Evolutionary conservation across 495 filamentous ascomycete species (phyloP), one percentile per base, ranked within the genome.

Genomic region (Aspergillus leporis): DNA sequence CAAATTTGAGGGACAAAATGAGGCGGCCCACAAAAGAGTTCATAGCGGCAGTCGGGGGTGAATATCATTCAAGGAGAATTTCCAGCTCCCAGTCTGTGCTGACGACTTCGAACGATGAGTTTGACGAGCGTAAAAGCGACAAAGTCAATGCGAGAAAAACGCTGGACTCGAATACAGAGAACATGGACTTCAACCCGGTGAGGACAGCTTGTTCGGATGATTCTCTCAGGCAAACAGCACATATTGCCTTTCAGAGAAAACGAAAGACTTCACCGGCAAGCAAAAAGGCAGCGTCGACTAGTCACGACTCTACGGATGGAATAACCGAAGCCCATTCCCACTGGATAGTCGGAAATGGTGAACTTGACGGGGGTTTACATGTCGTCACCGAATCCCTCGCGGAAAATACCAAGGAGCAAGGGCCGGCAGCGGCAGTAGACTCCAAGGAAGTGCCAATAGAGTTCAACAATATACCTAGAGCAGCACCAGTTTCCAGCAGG

Each of bases 1-100:
- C 91, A 9, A 95, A 89, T 65, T 76, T 96, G 32, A 81, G 89
- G 52, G 88, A 86, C 64, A 96, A 96, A 75, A 95, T 96, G 91
- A 82, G 91, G 51, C 85, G 91, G 51, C 87, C 90, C 21, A 88
- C 87, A 16, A 90, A 88, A 60, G 82, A 88, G 53, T 71, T 93
- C 6, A 79, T 86, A 36, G 88, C 90, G 68, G 90, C 90, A 8
- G 90, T 93, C 43, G 66, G 74, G 4, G 79, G 75, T 6, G 81
- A 84, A 54, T 81, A 72, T 55, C 81, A 72, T 32, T 55, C 66
- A 36, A 71, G 73, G 59, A 62, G 74, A 52, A 64, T 62, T 1
- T 77, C 75, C 18, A 64, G 60, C 50, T 68, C 75, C 51, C 65
- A 64, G 28, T 16, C 63, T 22, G 47, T 36, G 12, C 60, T 55